Conservation (phyloP, 129 eudicot genomes). For the Helianthus annuus region DNA sequence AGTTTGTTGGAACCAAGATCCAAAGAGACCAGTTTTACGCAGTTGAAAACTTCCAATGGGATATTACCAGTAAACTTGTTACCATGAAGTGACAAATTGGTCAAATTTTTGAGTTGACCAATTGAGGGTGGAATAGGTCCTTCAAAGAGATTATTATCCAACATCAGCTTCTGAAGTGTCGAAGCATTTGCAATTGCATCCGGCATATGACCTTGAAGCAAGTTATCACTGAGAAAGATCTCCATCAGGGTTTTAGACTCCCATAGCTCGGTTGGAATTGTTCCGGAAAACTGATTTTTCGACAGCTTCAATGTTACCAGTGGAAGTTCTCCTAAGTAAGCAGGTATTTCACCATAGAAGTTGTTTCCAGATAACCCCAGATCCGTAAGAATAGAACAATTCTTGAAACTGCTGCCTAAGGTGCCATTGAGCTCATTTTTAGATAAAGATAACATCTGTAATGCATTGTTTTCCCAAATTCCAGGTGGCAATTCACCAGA, state of each 20-base stretch:
- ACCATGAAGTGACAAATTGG: conserved; percentile 82
- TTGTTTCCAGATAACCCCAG: conserved; percentile 69
- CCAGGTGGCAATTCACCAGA: conserved; percentile 61
- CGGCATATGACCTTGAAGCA: conserved; percentile 67
- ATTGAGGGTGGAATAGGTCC: conserved; percentile 74
- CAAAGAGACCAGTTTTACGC: conserved; percentile 67
- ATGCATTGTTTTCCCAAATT: conserved; percentile 48
- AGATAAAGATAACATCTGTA: conserved; percentile 48
- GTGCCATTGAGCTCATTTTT: conserved; percentile 67
- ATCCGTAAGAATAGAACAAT: conserved; percentile 59
- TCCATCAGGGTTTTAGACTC: conserved; percentile 81
- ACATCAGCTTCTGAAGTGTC: conserved; percentile 60
- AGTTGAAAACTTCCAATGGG: conserved; percentile 72
- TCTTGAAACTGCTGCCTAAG: conserved; percentile 51
- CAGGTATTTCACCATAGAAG: conserved; percentile 69
- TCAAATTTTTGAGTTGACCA: conserved; percentile 68
- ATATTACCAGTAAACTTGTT: conserved; percentile 67
- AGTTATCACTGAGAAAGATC: conserved; percentile 59
- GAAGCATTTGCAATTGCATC: conserved; percentile 38
- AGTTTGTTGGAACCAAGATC: conserved; percentile 74
- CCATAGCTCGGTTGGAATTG: conserved; percentile 64
- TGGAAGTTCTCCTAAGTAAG: conserved; percentile 70
- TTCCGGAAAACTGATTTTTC: conserved; percentile 62
- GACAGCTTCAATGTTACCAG: conserved; percentile 65
- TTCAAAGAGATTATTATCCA: conserved; percentile 73